phyloP scores from a whole-genome alignment of 2,329 filamentous ascomycete species.

The Karstenula rhodostoma region DNA sequence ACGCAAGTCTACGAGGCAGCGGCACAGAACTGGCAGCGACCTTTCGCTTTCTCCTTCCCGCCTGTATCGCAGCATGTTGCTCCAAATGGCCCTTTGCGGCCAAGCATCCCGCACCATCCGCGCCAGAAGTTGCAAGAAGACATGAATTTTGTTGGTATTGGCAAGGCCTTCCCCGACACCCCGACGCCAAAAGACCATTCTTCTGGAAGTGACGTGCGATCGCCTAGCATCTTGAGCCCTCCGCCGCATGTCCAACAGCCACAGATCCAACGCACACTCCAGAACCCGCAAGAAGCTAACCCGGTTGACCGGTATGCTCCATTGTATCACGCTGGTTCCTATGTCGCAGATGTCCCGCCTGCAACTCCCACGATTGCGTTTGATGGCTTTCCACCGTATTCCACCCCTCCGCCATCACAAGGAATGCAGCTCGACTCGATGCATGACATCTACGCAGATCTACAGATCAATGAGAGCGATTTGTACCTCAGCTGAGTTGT shows the following conservation, averaged over 20 bases:
- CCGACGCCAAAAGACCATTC: constrained; percentile 5
- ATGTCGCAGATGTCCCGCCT: background rate
- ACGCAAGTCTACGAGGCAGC: constrained; percentile 8
- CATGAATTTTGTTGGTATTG: constrained; percentile 9
- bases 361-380: background rate
- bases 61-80: background rate
- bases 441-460: background rate
- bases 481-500: background rate
- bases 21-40: constrained; percentile 7
- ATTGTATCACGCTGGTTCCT: too few species aligned
- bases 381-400: background rate
- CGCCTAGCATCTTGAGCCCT: background rate
- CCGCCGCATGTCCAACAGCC: background rate
- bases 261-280: background rate
- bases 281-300: background rate
- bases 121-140: background rate
- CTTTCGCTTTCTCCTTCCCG: background rate
- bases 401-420: constrained; percentile 1
- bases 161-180: background rate
- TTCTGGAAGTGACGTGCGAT: background rate
- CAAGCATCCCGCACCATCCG: background rate
- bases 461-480: background rate
- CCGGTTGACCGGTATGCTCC: background rate
- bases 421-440: background rate
- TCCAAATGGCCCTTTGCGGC: background rate